Evolutionary conservation across 345 rosid genomes (phyloP).

Genomic region (Fremontodendron californicum): DNA sequence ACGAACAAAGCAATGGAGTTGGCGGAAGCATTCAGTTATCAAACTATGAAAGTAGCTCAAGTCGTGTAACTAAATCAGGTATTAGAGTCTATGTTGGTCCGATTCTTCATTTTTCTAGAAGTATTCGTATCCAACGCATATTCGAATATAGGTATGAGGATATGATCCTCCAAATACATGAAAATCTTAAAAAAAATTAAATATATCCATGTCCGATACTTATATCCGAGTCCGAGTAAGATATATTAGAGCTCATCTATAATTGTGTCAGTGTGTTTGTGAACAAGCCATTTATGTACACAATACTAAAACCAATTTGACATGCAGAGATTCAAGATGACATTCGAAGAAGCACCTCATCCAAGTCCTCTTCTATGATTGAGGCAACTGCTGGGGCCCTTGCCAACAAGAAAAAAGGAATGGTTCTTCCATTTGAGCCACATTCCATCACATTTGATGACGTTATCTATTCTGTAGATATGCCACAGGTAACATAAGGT

Average conservation of each 20-base stretch:
- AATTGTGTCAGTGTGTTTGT: neutral
- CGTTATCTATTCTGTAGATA: slow-evolving; percentile 58
- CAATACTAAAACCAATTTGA: neutral
- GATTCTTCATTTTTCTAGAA: no score
- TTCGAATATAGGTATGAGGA: no score
- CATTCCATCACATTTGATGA: slow-evolving; percentile 57
- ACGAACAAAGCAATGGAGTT: slow-evolving; percentile 16
- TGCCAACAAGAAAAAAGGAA: slow-evolving; percentile 44
- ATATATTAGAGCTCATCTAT: neutral
- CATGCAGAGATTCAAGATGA: slow-evolving; percentile 17
- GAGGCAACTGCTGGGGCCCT: slow-evolving; percentile 21
- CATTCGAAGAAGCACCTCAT: slow-evolving; percentile 17
- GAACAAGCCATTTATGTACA: neutral
- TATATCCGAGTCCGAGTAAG: no score
- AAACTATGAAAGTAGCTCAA: slow-evolving; percentile 18
- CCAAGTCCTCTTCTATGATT: slow-evolving; percentile 6
- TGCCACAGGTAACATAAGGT: slow-evolving; percentile 59
- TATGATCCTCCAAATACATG: no score
- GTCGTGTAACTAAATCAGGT: slow-evolving; percentile 22
- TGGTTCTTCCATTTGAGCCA: slow-evolving; percentile 78
- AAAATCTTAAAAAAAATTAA: no score
- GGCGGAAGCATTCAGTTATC: slow-evolving; percentile 34
- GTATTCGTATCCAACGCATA: no score
- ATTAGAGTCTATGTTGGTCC: no score
- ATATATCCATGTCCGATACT: no score